Conservation (phyloP, 768 basidiomycete genomes). For the Ramaria sp. region DNA sequence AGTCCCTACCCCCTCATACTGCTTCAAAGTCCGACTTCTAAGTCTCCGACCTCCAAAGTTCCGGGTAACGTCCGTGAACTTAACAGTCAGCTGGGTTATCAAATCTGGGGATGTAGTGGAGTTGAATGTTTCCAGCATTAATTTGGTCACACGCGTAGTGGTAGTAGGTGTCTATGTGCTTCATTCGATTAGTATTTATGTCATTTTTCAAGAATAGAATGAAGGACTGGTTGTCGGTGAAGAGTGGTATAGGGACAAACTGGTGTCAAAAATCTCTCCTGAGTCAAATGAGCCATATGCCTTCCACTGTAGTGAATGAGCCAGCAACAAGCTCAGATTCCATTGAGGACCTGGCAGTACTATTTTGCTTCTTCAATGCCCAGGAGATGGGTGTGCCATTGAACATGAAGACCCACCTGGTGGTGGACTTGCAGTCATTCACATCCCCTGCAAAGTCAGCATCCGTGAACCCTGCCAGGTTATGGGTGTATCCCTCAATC, state of each 20-base stretch:
- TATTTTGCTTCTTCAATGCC: slow-evolving; percentile 10
- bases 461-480: slow-evolving; percentile 11
- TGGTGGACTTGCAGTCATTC: slow-evolving; percentile 21
- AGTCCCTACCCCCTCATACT: no score
- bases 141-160: slow-evolving; percentile 28
- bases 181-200: slow-evolving; percentile 14
- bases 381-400: slow-evolving; percentile 15
- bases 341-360: background rate
- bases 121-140: slow-evolving; percentile 15
- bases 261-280: slow-evolving; percentile 22
- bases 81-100: no score
- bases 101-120: no score
- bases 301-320: slow-evolving; percentile 9
- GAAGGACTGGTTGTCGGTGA: no score
- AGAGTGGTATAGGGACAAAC: no score
- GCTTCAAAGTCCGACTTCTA: no score
- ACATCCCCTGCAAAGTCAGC: slow-evolving; percentile 21
- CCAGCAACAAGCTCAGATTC: slow-evolving; percentile 20
- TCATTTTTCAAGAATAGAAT: slow-evolving; percentile 13
- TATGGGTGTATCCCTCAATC: background rate
- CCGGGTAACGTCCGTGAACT: no score
- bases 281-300: slow-evolving; percentile 6
- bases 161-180: slow-evolving; percentile 28
- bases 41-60: no score
- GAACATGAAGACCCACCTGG: slow-evolving; percentile 21